These are phyloP conservation scores for Nemophila menziesii DNA, from an alignment of 257 asterid species.

Conservation along the genomic window DNA sequence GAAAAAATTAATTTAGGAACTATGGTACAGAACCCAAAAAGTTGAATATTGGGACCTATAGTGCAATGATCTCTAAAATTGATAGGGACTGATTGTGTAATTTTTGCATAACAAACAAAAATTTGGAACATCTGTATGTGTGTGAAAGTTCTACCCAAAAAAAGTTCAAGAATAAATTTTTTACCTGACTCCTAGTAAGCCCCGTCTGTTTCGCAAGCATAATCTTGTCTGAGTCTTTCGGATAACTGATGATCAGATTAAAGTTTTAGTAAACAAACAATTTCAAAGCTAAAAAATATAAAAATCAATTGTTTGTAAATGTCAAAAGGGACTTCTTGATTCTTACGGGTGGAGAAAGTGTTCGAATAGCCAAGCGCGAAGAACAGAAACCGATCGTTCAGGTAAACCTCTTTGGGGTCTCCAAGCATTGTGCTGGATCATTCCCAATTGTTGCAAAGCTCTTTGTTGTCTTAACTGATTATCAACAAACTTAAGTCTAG, in stretches of 20 bases:
- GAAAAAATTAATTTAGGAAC: too few relatives aligned
- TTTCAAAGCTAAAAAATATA: background rate
- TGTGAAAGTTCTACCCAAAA: too few relatives aligned
- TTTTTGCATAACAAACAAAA: too few relatives aligned
- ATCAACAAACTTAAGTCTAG: conserved; percentile 79
- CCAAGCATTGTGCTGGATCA: conserved; percentile 99
- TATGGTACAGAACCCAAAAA: too few relatives aligned
- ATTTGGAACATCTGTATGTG: too few relatives aligned
- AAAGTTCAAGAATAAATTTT: background rate
- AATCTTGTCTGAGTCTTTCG: conserved; percentile 90
- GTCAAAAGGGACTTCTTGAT: background rate
- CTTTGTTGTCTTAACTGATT: conserved; percentile 84
- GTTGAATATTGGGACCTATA: too few relatives aligned
- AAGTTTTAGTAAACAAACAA: background rate
- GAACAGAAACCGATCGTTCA: conserved; percentile 85
- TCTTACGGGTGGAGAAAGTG: conserved; percentile 96
- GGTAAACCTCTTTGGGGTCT: conserved; percentile 98
- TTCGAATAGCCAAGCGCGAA: conserved; percentile 97
- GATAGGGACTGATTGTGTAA: too few relatives aligned
- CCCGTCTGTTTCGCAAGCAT: conserved; percentile 98
- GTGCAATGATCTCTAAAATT: too few relatives aligned
- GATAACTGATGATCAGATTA: conserved; percentile 42
- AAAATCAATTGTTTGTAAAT: background rate
- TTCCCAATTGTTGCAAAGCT: conserved; percentile 93
- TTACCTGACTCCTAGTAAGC: conserved; percentile 93